A percentile compares a stretch with the other conserved stretches of the same genome.
Evolutionary conservation across 345 rosid genomes (phyloP).

Genomic region (Streptanthus diversifolius): DNA sequence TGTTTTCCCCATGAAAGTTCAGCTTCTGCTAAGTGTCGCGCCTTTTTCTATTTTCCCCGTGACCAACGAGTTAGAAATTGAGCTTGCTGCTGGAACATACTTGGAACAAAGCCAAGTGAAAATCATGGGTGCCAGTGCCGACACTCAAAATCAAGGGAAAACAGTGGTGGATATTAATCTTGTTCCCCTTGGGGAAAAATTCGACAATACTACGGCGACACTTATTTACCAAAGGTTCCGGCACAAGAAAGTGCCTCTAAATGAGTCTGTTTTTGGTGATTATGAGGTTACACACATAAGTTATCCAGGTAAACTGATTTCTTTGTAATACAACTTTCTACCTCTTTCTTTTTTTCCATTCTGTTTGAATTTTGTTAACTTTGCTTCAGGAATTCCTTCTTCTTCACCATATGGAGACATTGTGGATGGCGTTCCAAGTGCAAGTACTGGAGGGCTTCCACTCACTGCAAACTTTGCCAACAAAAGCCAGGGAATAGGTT

Average conservation of each 20-base stretch:
- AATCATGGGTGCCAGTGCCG: slow-evolving; percentile 98
- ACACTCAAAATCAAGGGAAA: slow-evolving; percentile 81
- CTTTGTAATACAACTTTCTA: slow-evolving; percentile 16
- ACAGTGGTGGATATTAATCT: slow-evolving; percentile 82
- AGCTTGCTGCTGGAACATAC: slow-evolving; percentile 88
- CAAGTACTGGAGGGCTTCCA: slow-evolving; percentile 68
- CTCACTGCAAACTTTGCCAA: slow-evolving; percentile 53
- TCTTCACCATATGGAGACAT: slow-evolving; percentile 62
- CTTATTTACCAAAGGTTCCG: slow-evolving; percentile 76
- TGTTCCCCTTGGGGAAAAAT: slow-evolving; percentile 97
- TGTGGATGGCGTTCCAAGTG: slow-evolving; percentile 64
- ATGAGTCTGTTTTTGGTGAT: slow-evolving; percentile 71
- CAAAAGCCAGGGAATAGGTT: slow-evolving; percentile 67
- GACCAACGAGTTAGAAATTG: slow-evolving; percentile 86
- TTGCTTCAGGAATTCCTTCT: slow-evolving; percentile 70
- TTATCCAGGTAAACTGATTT: slow-evolving; percentile 72
- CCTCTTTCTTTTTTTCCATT: background rate
- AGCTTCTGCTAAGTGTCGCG: slow-evolving; percentile 76
- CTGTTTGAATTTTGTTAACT: slow-evolving; percentile 23
- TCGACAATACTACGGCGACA: slow-evolving; percentile 89
- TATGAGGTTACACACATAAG: slow-evolving; percentile 69
- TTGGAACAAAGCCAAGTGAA: slow-evolving; percentile 96
- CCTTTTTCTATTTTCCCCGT: slow-evolving; percentile 82
- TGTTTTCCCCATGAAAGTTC: slow-evolving; percentile 94
- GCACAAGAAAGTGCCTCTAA: slow-evolving; percentile 73